These are phyloP conservation scores for Sporothrix dimorphospora DNA, from an alignment of 2,329 filamentous ascomycete species.

Conservation along the genomic window DNA sequence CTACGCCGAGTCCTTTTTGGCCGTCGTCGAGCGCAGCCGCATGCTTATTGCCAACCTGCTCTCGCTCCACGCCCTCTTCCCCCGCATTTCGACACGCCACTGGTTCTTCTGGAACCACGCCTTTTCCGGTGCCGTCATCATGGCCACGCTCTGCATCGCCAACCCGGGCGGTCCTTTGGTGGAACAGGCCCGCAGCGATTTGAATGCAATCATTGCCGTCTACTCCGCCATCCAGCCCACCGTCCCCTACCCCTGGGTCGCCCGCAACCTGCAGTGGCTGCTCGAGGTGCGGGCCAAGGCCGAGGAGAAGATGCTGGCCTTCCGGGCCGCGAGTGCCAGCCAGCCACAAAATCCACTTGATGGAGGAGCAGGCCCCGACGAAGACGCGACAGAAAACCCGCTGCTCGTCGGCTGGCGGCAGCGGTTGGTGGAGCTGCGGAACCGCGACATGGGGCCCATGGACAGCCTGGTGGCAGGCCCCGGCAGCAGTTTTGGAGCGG, in stretches of 20 bases:
- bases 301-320: constrained; percentile 7
- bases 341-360: not conserved
- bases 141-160: constrained; percentile 23
- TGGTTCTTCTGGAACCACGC: constrained; percentile 26
- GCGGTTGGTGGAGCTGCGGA: constrained; percentile 17
- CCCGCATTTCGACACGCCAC: constrained; percentile 19
- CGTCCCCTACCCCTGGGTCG: constrained; percentile 10
- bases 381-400: constrained; percentile 19
- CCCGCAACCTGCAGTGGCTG: constrained; percentile 23
- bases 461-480: not conserved
- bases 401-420: constrained; percentile 21
- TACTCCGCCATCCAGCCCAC: constrained; percentile 8
- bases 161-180: not conserved
- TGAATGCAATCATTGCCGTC: constrained; percentile 18
- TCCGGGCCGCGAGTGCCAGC: not conserved
- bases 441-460: not conserved
- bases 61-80: constrained; percentile 18
- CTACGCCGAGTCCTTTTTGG: constrained; percentile 5
- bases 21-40: constrained; percentile 24
- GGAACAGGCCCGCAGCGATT: constrained; percentile 18
- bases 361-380: not conserved
- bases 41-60: constrained; percentile 22
- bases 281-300: constrained; percentile 4
- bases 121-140: constrained; percentile 10
- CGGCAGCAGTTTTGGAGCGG: not conserved